phyloP scores from a whole-genome alignment of 768 basidiomycete species.

The Erythrobasidium yunnanense region DNA sequence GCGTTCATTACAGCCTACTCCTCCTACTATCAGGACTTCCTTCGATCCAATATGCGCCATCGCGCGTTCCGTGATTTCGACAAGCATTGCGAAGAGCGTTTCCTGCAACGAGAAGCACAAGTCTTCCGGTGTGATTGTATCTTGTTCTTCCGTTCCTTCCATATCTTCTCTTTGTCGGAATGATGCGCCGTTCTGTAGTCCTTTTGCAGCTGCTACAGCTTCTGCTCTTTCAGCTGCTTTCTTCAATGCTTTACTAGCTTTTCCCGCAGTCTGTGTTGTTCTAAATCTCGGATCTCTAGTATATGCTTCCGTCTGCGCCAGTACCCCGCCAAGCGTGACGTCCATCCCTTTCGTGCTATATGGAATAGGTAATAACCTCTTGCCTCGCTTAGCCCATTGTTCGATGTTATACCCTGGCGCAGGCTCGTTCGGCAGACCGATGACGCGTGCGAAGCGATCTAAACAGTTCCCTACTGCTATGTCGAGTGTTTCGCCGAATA shows the following conservation, averaged over 20 bases:
- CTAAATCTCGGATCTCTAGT: conserved; percentile 75
- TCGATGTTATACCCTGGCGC: conserved; percentile 96
- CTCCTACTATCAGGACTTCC: conserved; percentile 93
- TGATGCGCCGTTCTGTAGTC: not conserved
- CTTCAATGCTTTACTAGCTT: conserved; percentile 7
- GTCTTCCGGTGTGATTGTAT: conserved; percentile 86
- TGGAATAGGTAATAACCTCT: conserved; percentile 67
- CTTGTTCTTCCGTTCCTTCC: conserved; percentile 43
- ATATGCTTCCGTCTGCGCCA: conserved; percentile 77
- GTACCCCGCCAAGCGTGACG: conserved; percentile 82
- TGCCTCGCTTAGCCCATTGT: conserved; percentile 85
- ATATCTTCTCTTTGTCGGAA: not conserved
- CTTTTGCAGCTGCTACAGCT: not conserved
- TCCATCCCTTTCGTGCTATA: conserved; percentile 99
- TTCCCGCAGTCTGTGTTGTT: conserved; percentile 33
- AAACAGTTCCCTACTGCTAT: conserved; percentile 99
- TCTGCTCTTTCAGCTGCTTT: conserved; percentile 32
- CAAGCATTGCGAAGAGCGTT: conserved; percentile 93
- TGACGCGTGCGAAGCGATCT: conserved; percentile 89
- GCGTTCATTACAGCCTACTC: conserved; percentile 95
- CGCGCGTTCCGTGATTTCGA: conserved; percentile 95
- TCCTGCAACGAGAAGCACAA: conserved; percentile 95
- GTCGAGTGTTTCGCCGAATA: conserved; percentile 96
- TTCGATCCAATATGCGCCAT: conserved; percentile 97
- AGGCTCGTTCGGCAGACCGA: conserved; percentile 88